These are phyloP conservation scores for Agroathelia rolfsii DNA, from an alignment of 1,284 basidiomycete species.

Conservation along the genomic window DNA sequence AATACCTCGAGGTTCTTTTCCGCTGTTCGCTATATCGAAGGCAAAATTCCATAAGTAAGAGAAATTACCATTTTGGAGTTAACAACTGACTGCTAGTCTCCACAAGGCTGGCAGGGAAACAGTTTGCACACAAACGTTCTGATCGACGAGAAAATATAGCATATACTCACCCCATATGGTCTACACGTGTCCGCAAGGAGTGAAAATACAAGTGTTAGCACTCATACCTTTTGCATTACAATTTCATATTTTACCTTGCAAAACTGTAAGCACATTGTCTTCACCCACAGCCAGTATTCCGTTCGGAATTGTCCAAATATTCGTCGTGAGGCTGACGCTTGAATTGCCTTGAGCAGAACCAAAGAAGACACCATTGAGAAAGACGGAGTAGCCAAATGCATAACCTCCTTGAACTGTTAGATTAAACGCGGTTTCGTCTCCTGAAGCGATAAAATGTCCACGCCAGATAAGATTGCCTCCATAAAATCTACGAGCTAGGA, in stretches of 20 bases:
- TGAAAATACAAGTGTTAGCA: too few species aligned
- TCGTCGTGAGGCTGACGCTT: conserved; percentile 29
- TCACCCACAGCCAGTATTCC: conserved; percentile 23
- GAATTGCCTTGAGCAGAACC: conserved; percentile 36
- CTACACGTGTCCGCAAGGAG: too few species aligned
- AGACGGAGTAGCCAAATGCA: conserved; percentile 39
- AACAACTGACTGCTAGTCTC: conserved; percentile 34
- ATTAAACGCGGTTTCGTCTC: conserved; percentile 31
- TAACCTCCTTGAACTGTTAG: conserved; percentile 39
- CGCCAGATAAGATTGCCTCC: conserved; percentile 41
- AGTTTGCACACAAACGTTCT: conserved; percentile 2
- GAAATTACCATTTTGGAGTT: background rate
- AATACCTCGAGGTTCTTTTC: conserved; percentile 44
- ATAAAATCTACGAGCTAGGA: conserved; percentile 28
- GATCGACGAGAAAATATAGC: background rate
- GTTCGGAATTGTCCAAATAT: conserved; percentile 30
- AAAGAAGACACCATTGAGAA: conserved; percentile 40
- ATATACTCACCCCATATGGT: conserved; percentile 33
- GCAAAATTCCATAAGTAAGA: conserved; percentile 1
- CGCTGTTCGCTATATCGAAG: conserved; percentile 26
- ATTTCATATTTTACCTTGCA: conserved; percentile 31
- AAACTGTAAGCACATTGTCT: conserved; percentile 38
- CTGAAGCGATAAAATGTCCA: conserved; percentile 38
- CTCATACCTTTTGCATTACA: too few species aligned
- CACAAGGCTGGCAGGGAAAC: conserved; percentile 23